Evolutionary conservation across 192 early-diverging fungal species (phyloP).

Genomic region (Rhizoclosmatium sp.): DNA sequence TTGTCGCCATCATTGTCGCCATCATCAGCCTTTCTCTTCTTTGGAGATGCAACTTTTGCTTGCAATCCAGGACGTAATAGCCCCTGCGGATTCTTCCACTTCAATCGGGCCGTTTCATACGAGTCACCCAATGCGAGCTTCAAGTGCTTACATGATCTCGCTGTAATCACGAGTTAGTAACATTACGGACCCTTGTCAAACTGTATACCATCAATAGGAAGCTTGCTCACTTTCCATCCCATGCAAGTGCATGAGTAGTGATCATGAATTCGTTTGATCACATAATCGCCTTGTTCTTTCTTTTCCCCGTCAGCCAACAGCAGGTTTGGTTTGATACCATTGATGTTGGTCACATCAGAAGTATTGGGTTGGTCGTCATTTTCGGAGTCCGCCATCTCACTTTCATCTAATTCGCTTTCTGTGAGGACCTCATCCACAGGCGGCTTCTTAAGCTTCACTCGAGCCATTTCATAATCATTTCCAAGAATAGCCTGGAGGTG

Average conservation of each 20-base stretch:
- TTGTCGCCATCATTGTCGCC: slow-evolving; percentile 12
- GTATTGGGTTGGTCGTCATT: neutral
- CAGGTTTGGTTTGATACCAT: slow-evolving; percentile 41
- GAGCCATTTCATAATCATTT: slow-evolving; percentile 26
- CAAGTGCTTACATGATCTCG: slow-evolving; percentile 56
- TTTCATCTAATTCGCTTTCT: neutral
- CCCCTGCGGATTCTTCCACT: slow-evolving; percentile 43
- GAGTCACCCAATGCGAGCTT: slow-evolving; percentile 51
- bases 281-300: slow-evolving; percentile 36
- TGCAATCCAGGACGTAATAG: neutral
- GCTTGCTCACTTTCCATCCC: slow-evolving; percentile 50
- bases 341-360: slow-evolving; percentile 36
- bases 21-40: slow-evolving; percentile 14
- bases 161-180: slow-evolving; percentile 13
- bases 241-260: slow-evolving; percentile 59
- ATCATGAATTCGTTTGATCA: slow-evolving; percentile 49
- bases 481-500: neutral
- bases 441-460: slow-evolving; percentile 9
- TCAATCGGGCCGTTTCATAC: slow-evolving; percentile 48
- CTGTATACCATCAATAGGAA: slow-evolving; percentile 46
- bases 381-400: neutral
- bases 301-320: slow-evolving; percentile 49
- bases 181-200: too few species aligned
- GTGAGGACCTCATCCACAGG: neutral
- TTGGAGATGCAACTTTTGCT: neutral